Evolutionary conservation across 345 rosid genomes (phyloP), one percentile per base, ranked within the genome.

Genomic region (Eucalyptus camaldulensis): DNA sequence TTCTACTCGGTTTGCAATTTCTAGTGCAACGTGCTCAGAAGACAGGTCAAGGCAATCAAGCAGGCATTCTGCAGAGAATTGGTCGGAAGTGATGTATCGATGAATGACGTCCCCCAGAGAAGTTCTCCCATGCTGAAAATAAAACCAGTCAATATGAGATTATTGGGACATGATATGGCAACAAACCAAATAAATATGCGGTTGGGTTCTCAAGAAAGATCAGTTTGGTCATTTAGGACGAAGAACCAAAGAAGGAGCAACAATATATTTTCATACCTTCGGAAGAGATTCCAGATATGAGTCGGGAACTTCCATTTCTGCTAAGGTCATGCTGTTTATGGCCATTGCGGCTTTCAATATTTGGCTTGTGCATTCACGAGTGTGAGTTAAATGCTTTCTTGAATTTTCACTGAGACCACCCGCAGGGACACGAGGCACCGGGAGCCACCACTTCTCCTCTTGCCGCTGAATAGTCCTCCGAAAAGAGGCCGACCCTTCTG

Each of bases 401-500:
- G 98, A 95, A 88, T 91, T 90, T 90, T 97, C 97, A n/a, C 92
- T 90, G 11, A 98, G 96, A 87, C 99, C 99, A 49, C 93, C 93
- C 7, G 96, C 87, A 89, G 97, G 97, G 60, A 98, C 95, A 44
- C 98, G 99, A 45, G 99, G 99, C 44, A 97, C 98, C 14, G 99
- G 99, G 12, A 98, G 92, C 99, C 99, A 98, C 99, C 99, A 98
- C 91, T 98, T 98, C 91, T 98, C 99, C 86, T 97, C 99, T 89
- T 97, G 99, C 24, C 99, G 95, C 88, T 95, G 99, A 90, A 97
- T 86, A 69, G 94, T 91, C 91, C 92, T 94, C 25, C 97, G 95
- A 88, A 96, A 97, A 88, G 99, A 96, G 89, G 99, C 91, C 58
- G 99, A 97, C 4, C 97, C 99, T 89, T 97, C 99, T 19, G 93